Percentiles rank a stretch among this genome's conserved stretches.
Conservation (phyloP, 225 moss, liverwort and hornwort genomes). For the Rhytidiadelphus loreus region DNA sequence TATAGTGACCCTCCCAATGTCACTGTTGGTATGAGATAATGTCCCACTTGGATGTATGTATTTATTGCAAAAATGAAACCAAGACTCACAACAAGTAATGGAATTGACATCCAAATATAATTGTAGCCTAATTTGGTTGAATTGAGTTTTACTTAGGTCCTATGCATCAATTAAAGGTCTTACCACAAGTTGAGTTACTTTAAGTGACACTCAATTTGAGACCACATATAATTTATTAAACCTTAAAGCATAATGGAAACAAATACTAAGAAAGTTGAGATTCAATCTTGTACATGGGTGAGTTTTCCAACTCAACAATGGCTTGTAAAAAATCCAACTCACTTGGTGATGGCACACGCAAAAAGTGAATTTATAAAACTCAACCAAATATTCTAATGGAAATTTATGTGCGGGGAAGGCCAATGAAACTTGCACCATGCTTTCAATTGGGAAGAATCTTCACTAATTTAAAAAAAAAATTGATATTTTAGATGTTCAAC, state of each 20-base stretch:
- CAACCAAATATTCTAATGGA: not conserved
- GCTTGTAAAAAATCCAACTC: not conserved
- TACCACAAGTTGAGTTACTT: not conserved
- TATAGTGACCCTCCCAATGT: rapidly evolving
- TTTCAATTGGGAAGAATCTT: no score
- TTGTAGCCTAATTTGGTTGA: rapidly evolving
- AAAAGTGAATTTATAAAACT: not conserved
- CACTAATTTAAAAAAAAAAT: rapidly evolving
- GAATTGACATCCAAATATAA: not conserved
- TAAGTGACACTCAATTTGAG: not conserved
- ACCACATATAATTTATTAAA: not conserved
- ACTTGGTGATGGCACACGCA: not conserved
- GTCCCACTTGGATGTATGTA: not conserved
- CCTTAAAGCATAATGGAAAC: not conserved
- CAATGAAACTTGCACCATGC: not conserved
- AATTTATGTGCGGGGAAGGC: not conserved
- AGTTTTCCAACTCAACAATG: not conserved
- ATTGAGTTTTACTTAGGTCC: not conserved
- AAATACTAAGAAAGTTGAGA: not conserved
- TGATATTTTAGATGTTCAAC: no score
- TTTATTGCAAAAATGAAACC: not conserved
- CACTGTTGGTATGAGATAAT: not conserved
- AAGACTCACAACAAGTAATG: rapidly evolving
- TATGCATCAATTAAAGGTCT: not conserved
- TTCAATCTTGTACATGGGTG: not conserved